A percentile compares a stretch with the other conserved stretches of the same genome.
These are phyloP conservation scores for Dioszegia aurantiaca DNA, from an alignment of 768 basidiomycete species.

Conservation along the genomic window DNA sequence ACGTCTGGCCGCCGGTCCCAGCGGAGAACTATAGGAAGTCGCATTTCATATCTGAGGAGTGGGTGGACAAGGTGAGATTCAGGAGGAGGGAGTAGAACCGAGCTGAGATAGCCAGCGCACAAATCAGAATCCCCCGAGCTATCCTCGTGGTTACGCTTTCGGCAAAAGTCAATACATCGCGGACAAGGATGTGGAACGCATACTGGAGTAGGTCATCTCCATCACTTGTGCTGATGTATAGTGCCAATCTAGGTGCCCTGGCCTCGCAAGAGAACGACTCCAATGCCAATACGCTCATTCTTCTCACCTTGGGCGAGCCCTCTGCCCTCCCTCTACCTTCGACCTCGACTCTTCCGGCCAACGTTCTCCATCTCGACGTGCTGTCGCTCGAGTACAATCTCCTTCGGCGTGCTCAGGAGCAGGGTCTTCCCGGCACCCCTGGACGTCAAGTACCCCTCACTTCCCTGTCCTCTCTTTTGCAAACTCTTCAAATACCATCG, in stretches of 20 bases:
- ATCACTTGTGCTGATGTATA: conserved; percentile 12
- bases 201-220: conserved; percentile 43
- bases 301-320: conserved; percentile 44
- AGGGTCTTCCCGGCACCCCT: conserved; percentile 33
- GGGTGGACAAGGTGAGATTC: conserved; percentile 52
- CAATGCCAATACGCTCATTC: conserved; percentile 44
- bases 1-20: conserved; percentile 49
- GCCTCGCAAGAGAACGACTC: conserved; percentile 47
- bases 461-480: conserved; percentile 36
- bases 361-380: conserved; percentile 48
- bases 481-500: conserved; percentile 44
- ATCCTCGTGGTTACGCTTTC: conserved; percentile 47
- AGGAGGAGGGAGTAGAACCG: too few species aligned
- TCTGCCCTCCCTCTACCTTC: conserved; percentile 33
- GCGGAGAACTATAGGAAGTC: conserved; percentile 50
- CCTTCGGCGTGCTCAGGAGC: conserved; percentile 37
- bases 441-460: conserved; percentile 33
- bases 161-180: conserved; percentile 44
- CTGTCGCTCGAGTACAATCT: conserved; percentile 44
- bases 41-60: conserved; percentile 48
- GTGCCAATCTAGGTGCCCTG: conserved; percentile 45
- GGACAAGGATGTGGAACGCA: conserved; percentile 42
- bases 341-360: conserved; percentile 43
- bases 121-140: conserved; percentile 43
- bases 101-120: conserved; percentile 30